A percentile compares a stretch with the other conserved stretches of the same genome.
Conservation (phyloP, 257 asterid species). For the Jaltomata sinuosa region DNA sequence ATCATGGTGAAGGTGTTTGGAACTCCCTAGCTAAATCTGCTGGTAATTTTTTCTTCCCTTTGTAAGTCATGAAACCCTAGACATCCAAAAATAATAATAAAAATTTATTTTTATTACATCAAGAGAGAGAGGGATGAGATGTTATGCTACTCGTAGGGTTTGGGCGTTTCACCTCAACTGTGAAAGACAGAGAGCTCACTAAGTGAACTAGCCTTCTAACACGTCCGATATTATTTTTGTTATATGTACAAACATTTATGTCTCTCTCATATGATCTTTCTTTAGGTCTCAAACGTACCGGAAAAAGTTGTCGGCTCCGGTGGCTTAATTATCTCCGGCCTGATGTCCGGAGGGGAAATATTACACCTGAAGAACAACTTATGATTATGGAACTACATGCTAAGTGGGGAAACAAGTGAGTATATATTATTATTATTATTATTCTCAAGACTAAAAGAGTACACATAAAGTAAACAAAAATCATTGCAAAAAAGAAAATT, state of each 20-base stretch:
- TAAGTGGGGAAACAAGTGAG: constrained; percentile 95
- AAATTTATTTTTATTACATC: background rate
- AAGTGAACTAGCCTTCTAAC: background rate
- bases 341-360: constrained; percentile 85
- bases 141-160: background rate
- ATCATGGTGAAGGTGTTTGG: constrained; percentile 99
- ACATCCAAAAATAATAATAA: background rate
- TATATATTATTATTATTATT: background rate
- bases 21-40: constrained; percentile 88
- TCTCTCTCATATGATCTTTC: background rate
- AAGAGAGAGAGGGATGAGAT: background rate
- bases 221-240: background rate
- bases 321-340: constrained; percentile 97
- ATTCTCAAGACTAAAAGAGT: background rate
- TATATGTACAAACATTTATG: background rate
- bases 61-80: background rate
- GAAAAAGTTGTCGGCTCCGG: constrained; percentile 89
- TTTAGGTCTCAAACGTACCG: constrained; percentile 86
- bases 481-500: background rate
- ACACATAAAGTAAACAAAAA: background rate
- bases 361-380: constrained; percentile 86
- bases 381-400: constrained; percentile 94
- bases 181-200: background rate
- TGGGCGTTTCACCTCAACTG: background rate
- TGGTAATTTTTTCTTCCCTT: constrained; percentile 20